Percentiles rank a stretch among this genome's conserved stretches.
phyloP scores from a whole-genome alignment of 345 rosid species.

The Corymbia maculata region DNA sequence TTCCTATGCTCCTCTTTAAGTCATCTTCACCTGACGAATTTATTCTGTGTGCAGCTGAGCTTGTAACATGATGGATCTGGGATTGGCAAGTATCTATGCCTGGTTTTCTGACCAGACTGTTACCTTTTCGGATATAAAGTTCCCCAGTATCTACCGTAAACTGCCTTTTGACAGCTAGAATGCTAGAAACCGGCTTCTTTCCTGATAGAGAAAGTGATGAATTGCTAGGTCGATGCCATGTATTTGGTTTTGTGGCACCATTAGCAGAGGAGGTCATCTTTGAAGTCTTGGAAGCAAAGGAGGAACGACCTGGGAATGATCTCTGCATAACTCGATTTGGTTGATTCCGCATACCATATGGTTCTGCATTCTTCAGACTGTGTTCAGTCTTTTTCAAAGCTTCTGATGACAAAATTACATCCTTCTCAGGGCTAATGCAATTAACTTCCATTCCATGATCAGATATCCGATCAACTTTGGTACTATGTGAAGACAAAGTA shows the following conservation, averaged over 20 bases:
- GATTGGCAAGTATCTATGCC: slow-evolving; percentile 23
- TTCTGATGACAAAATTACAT: slow-evolving; percentile 11
- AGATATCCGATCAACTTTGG: slow-evolving; percentile 9
- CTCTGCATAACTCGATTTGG: slow-evolving; percentile 24
- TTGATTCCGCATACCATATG: slow-evolving; percentile 30
- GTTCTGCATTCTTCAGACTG: slow-evolving; percentile 15
- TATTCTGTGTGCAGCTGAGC: slow-evolving; percentile 31
- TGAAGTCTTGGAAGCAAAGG: slow-evolving; percentile 31
- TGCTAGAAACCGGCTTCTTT: slow-evolving; percentile 25
- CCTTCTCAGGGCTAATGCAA: slow-evolving; percentile 15
- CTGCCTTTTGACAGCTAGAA: slow-evolving; percentile 29
- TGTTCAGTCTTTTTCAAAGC: slow-evolving; percentile 15
- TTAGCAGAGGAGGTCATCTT: slow-evolving; percentile 34
- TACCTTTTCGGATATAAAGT: slow-evolving; percentile 79
- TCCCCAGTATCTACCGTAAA: slow-evolving; percentile 17
- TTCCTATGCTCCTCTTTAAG: slow-evolving; percentile 29
- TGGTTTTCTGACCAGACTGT: slow-evolving; percentile 83
- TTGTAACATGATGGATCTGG: slow-evolving; percentile 20
- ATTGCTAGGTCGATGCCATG: slow-evolving; percentile 62
- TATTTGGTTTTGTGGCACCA: slow-evolving; percentile 38
- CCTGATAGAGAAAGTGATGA: slow-evolving; percentile 19
- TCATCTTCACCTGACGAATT: slow-evolving; percentile 26
- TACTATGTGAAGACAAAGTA: slow-evolving; percentile 11
- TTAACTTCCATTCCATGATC: slow-evolving; percentile 11
- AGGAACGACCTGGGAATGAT: slow-evolving; percentile 21